Base-by-base conservation (phyloP, 2,329 filamentous ascomycete species). In the Trichoderma brevicompactum region DNA sequence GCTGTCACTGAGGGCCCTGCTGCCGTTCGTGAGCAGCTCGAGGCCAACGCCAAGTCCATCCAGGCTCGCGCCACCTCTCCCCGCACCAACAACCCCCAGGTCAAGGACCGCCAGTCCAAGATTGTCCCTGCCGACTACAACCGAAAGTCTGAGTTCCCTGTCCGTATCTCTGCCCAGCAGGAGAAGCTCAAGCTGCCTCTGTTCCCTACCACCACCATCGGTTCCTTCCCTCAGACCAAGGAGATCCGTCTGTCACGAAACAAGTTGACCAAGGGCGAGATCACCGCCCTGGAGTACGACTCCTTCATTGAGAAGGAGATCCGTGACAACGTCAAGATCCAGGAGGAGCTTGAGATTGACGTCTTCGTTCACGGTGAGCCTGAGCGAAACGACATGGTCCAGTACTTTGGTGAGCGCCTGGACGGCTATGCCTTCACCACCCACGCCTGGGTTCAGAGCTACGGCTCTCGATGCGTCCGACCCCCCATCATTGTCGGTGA, bases 281-380 rank as follows among this genome's bases (percentile, higher is more conserved):
- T 99, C 81, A 94, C 90, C 59, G 85, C 89, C 74, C 86, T 89
- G 77, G 84, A 98, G 84, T 99, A 99, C 82, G 95, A 99, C 85
- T 91, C 92, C 81, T 99, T 99, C 87, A 99, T 99, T 74, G 92
- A 98, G 87, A 91, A 96, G 86, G 95, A 99, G 88, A 99, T 99
- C 74, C 85, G 92, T 76, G 90, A 96, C 69, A 92, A 94, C 77
- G 87, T 99, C 82, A 92, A 93, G 86, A 92, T 98, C 81, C 95
- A 99, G 85, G 93, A 98, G 76, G 95, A 98, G 85, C 94, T 99
- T 76, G 93, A 88, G 80, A 90, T 99, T 64, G 95, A 99, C 74
- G 95, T 99, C 79, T 92, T 91, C 78, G 95, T 99, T 71, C 95
- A 99, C 85, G 95, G 95, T 79, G 95, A 99, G 87, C 95, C 95